Evolutionary conservation across 164 flowering plant genomes (phyloP).

Genomic region (Umbellularia californica): DNA sequence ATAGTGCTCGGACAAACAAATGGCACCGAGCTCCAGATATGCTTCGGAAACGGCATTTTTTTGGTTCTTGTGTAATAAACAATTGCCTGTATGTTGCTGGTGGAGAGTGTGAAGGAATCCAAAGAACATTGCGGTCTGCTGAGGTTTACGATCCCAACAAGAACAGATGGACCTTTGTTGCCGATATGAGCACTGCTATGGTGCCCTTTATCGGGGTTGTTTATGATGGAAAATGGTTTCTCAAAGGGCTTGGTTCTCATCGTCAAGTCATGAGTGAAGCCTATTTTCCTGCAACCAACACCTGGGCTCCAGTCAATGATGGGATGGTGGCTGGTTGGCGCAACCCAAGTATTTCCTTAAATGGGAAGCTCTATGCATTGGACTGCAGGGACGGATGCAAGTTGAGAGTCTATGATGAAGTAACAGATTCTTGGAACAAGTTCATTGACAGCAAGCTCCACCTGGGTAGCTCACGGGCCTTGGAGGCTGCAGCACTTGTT

Average conservation of each 20-base stretch:
- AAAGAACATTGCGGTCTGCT: slow-evolving; percentile 83
- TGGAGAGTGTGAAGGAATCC: slow-evolving; percentile 92
- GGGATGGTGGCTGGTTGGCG: slow-evolving; percentile 95
- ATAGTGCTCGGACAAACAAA: slow-evolving; percentile 84
- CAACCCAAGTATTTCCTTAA: slow-evolving; percentile 77
- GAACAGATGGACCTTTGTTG: slow-evolving; percentile 72
- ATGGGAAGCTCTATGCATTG: slow-evolving; percentile 75
- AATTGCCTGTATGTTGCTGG: slow-evolving; percentile 95
- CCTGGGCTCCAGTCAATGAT: slow-evolving; percentile 60
- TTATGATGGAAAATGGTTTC: slow-evolving; percentile 76
- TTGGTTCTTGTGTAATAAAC: slow-evolving; percentile 89
- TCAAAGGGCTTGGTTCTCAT: slow-evolving; percentile 80
- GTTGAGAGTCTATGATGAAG: slow-evolving; percentile 66
- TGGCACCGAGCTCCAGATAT: slow-evolving; percentile 96
- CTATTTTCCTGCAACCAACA: slow-evolving; percentile 64
- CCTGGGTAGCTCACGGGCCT: slow-evolving; percentile 74
- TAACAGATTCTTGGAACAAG: slow-evolving; percentile 72
- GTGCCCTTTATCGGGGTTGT: slow-evolving; percentile 94
- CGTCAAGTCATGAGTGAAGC: slow-evolving; percentile 91
- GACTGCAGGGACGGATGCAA: slow-evolving; percentile 96
- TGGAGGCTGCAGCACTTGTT: slow-evolving; percentile 95
- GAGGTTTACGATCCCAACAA: slow-evolving; percentile 89
- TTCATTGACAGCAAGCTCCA: slow-evolving; percentile 85
- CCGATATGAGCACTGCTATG: slow-evolving; percentile 95
- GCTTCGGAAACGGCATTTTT: slow-evolving; percentile 86